Evolutionary conservation across 2,329 filamentous ascomycete genomes (phyloP).

Genomic region (Penicillium sp.): DNA sequence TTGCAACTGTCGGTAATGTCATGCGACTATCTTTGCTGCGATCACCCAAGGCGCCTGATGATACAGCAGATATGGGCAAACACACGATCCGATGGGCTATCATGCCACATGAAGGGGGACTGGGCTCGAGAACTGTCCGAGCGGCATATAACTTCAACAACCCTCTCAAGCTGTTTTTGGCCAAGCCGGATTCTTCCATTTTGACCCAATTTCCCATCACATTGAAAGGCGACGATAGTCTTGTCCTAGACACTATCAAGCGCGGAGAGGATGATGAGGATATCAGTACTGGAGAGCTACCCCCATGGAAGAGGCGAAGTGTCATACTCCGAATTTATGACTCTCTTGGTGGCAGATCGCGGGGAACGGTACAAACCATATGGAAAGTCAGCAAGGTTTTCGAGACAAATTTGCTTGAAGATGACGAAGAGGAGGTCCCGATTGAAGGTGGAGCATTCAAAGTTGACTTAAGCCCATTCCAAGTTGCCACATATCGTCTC

Average conservation of each 20-base stretch:
- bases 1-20: conserved; percentile 83
- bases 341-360: conserved; percentile 78
- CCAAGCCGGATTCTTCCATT: conserved; percentile 25
- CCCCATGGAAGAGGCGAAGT: conserved; percentile 72
- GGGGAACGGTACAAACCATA: conserved; percentile 70
- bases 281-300: conserved; percentile 63
- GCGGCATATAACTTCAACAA: conserved; percentile 92
- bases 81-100: conserved; percentile 91
- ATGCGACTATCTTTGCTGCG: conserved; percentile 92
- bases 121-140: conserved; percentile 76
- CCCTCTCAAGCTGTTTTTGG: conserved; percentile 66
- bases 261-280: conserved; percentile 85
- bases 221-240: conserved; percentile 67
- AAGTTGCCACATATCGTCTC: conserved; percentile 2
- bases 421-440: conserved; percentile 73
- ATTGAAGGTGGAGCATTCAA: conserved; percentile 40
- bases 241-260: conserved; percentile 90
- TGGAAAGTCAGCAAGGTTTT: conserved; percentile 76
- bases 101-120: conserved; percentile 76
- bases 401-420: conserved; percentile 88
- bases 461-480: conserved; percentile 2
- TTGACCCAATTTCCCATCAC: conserved; percentile 60
- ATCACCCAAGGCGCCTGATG: conserved; percentile 90
- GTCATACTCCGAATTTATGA: conserved; percentile 88
- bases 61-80: conserved; percentile 88